A percentile compares a stretch with the other conserved stretches of the same genome.
phyloP scores from a whole-genome alignment of 1,139 yeast genomes.

The Magnusiomyces fungicola region DNA sequence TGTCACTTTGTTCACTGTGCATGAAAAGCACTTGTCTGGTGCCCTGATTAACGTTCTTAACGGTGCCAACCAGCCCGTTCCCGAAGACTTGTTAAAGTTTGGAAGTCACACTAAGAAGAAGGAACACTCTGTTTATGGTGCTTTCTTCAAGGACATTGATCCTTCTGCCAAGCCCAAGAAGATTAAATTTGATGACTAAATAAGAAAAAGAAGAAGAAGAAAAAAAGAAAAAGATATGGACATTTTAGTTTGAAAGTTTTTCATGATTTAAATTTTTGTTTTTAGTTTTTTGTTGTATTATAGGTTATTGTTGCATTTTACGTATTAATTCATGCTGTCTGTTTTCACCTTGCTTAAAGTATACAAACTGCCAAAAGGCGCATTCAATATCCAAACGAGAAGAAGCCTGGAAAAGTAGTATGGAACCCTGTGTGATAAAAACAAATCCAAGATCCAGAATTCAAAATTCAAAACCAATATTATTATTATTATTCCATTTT shows the following conservation, averaged over 20 bases:
- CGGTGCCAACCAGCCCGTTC: constrained; percentile 93
- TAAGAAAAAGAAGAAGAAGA: background rate
- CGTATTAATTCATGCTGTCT: too few species aligned
- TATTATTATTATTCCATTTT: too few species aligned
- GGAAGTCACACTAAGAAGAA: constrained; percentile 98
- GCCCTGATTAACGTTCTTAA: constrained; percentile 85
- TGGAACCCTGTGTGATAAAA: too few species aligned
- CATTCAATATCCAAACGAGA: too few species aligned
- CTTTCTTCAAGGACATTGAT: constrained; percentile 89
- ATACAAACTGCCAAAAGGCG: too few species aligned
- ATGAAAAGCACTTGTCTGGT: constrained; percentile 94
- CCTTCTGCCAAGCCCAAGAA: constrained; percentile 82
- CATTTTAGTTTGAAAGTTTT: background rate
- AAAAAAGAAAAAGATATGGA: background rate
- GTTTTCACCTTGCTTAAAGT: too few species aligned
- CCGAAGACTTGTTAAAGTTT: constrained; percentile 90
- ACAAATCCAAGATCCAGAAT: too few species aligned
- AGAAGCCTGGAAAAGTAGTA: too few species aligned
- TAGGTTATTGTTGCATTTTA: too few species aligned
- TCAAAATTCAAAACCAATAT: too few species aligned
- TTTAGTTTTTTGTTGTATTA: background rate
- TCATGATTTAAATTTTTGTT: background rate
- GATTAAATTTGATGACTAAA: constrained; percentile 53
- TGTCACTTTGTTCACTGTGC: constrained; percentile 91
- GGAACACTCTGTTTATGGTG: constrained; percentile 94